Evolutionary conservation across 495 filamentous ascomycete species (phyloP).

Genomic region (Aspergillus conjunctus): DNA sequence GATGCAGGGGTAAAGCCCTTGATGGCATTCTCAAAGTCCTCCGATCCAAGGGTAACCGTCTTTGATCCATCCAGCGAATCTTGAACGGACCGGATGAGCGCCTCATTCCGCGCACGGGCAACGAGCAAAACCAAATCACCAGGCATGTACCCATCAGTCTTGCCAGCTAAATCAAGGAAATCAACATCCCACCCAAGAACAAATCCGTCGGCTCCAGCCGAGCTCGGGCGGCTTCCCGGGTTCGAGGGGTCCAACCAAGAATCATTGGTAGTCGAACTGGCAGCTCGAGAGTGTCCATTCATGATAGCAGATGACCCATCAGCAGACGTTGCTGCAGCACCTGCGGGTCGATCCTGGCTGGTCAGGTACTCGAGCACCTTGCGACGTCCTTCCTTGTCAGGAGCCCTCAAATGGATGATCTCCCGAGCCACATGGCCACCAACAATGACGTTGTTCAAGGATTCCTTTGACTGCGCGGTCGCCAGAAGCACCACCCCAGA

Average conservation of each 20-base stretch:
- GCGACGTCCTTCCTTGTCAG: conserved; percentile 87
- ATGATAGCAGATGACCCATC: conserved; percentile 43
- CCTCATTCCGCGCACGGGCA: conserved; percentile 85
- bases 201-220: conserved; percentile 62
- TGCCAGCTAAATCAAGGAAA: conserved; percentile 86
- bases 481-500: conserved; percentile 83
- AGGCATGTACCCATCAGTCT: conserved; percentile 97
- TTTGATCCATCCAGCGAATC: conserved; percentile 37
- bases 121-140: conserved; percentile 87
- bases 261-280: conserved; percentile 48
- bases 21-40: conserved; percentile 81
- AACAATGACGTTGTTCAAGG: conserved; percentile 75
- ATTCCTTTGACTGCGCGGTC: conserved; percentile 92
- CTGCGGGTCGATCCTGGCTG: conserved; percentile 33
- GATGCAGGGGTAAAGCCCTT: conserved; percentile 94
- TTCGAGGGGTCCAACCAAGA: conserved; percentile 73
- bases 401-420: conserved; percentile 81
- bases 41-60: conserved; percentile 61
- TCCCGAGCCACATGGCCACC: conserved; percentile 80
- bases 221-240: conserved; percentile 47
- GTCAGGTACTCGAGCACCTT: conserved; percentile 72
- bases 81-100: conserved; percentile 71
- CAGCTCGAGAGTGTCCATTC: conserved; percentile 37
- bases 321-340: background rate
- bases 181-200: conserved; percentile 75